Conservation (phyloP, 768 basidiomycete species). For the Candolleomyces eurysporus region DNA sequence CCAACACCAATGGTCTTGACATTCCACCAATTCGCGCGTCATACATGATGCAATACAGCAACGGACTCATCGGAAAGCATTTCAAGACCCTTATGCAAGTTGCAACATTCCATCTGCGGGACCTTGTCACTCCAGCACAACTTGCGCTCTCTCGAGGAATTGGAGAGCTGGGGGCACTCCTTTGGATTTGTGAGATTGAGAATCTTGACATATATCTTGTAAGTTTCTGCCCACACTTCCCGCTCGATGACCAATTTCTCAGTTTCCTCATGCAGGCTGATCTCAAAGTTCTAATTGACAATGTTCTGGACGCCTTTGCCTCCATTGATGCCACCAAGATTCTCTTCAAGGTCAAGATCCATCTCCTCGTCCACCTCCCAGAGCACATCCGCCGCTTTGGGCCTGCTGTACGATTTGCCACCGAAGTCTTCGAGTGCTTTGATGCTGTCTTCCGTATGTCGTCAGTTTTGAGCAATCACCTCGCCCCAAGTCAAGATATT, state of each 20-base stretch:
- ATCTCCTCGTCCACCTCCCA: constrained; percentile 24
- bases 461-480: constrained; percentile 35
- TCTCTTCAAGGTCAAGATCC: constrained; percentile 26
- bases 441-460: constrained; percentile 23
- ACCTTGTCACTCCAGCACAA: constrained; percentile 2
- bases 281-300: constrained; percentile 18
- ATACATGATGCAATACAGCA: constrained; percentile 32
- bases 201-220: constrained; percentile 24
- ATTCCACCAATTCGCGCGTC: constrained; percentile 20
- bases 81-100: constrained; percentile 30
- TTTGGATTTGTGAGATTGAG: constrained; percentile 28
- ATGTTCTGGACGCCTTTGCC: constrained; percentile 27
- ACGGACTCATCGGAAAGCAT: constrained; percentile 32
- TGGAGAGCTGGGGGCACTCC: constrained; percentile 24
- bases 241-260: not conserved
- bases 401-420: not conserved
- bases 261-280: constrained; percentile 1
- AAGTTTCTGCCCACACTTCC: not conserved
- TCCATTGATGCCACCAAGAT: constrained; percentile 24
- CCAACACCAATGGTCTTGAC: constrained; percentile 22
- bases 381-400: constrained; percentile 28
- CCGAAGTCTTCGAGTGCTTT: not conserved
- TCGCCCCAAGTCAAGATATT: constrained; percentile 35
- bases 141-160: constrained; percentile 27
- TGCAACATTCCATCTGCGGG: constrained; percentile 20